Evolutionary conservation across 2,329 filamentous ascomycete species (phyloP).

Genomic region (Fusarium anguioides): DNA sequence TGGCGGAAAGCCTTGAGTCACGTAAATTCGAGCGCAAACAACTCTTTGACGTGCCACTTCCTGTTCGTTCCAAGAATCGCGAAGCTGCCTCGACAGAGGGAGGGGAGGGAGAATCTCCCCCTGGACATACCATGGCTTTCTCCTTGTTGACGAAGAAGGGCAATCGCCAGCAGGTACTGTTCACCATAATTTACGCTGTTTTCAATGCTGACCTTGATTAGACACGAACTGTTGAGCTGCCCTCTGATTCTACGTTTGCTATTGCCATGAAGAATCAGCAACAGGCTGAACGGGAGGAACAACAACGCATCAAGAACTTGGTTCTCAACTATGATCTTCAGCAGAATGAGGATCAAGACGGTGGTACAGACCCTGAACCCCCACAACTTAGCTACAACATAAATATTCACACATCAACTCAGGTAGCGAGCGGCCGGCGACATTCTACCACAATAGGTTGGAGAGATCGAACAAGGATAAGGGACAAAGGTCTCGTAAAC

Average conservation of each 20-base stretch:
- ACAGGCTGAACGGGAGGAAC: constrained; percentile 93
- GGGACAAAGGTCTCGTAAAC: constrained; percentile 84
- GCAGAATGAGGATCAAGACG: constrained; percentile 82
- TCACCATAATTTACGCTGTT: not conserved
- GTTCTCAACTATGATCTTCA: constrained; percentile 96
- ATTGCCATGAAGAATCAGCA: constrained; percentile 97
- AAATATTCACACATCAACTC: constrained; percentile 62
- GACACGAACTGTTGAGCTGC: constrained; percentile 91
- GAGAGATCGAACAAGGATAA: constrained; percentile 71
- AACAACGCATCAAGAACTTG: constrained; percentile 97
- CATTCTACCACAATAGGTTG: constrained; percentile 64
- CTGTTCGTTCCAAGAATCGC: constrained; percentile 79
- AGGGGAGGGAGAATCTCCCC: constrained; percentile 34
- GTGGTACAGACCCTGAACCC: constrained; percentile 59
- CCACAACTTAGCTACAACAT: constrained; percentile 32
- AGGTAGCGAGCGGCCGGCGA: constrained; percentile 62
- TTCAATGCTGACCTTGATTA: constrained; percentile 51
- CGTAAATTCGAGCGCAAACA: constrained; percentile 96
- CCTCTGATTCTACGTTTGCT: constrained; percentile 92
- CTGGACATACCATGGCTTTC: constrained; percentile 85
- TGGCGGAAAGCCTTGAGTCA: constrained; percentile 96
- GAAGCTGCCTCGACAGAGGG: constrained; percentile 58
- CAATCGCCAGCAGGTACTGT: constrained; percentile 85
- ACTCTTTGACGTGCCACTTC: constrained; percentile 96
- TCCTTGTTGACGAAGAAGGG: constrained; percentile 95